These are phyloP conservation scores for Abortiporus biennis DNA, from an alignment of 1,284 basidiomycete species.

Conservation along the genomic window DNA sequence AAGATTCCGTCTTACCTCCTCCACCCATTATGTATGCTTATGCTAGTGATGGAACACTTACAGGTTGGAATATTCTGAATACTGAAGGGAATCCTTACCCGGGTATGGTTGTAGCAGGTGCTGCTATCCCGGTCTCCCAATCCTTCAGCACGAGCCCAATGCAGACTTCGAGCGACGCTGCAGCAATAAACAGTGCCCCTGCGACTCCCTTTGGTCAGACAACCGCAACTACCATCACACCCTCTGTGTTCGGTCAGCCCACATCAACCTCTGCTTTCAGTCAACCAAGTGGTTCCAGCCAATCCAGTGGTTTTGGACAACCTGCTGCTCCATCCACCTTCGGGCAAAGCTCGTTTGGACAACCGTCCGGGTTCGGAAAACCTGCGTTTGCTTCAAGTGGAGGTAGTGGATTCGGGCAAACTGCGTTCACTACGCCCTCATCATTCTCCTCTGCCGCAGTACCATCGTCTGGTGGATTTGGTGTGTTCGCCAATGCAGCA, in stretches of 20 bases:
- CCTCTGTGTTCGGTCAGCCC: slow-evolving; percentile 17
- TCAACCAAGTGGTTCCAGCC: neutral
- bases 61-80: slow-evolving; percentile 73
- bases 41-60: slow-evolving; percentile 74
- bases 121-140: slow-evolving; percentile 8
- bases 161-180: slow-evolving; percentile 20
- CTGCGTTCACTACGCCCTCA: slow-evolving; percentile 11
- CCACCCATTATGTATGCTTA: slow-evolving; percentile 73
- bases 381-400: too few relatives aligned
- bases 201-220: slow-evolving; percentile 13
- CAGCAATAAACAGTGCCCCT: too few relatives aligned
- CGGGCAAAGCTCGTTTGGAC: slow-evolving; percentile 11
- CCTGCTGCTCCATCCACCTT: slow-evolving; percentile 12
- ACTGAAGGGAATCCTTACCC: slow-evolving; percentile 43
- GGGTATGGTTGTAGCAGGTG: slow-evolving; percentile 37
- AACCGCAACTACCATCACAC: slow-evolving; percentile 4
- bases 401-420: too few relatives aligned
- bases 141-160: slow-evolving; percentile 7
- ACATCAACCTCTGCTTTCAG: neutral
- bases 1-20: slow-evolving; percentile 41
- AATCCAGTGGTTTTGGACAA: slow-evolving; percentile 13
- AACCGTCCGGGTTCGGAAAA: slow-evolving; percentile 3
- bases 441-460: slow-evolving; percentile 14
- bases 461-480: slow-evolving; percentile 21
- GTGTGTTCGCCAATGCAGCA: slow-evolving; percentile 22